Evolutionary conservation across 495 filamentous ascomycete species (phyloP), one percentile per base, ranked within the genome.

Genomic region (Lindgomyces ingoldianus): DNA sequence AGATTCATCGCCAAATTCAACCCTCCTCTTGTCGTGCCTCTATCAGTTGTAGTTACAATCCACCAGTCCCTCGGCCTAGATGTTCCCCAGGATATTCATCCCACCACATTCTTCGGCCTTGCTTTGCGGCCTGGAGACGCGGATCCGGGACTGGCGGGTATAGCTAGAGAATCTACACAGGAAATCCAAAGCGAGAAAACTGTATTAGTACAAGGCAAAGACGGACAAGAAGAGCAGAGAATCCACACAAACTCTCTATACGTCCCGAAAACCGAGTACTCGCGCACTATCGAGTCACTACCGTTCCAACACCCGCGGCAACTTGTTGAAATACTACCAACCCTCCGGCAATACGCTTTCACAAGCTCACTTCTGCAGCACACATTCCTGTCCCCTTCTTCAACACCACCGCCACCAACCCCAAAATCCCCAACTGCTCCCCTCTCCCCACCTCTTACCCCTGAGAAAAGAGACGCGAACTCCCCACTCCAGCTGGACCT

Each of bases 251-350:
- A 91, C 73, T 85, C 81, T 0, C 84, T 98, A 44, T 86, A 85
- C 62, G 81, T 90, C 1, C 81, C 88, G 53, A 88, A 90, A 62
- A 80, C 84, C 1, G 85, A 89, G 16, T 87, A 84, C 51, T 89
- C 89, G 3, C 80, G 85, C 36, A 82, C 81, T 1, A 72, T 98
- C 24, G 82, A 82, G 39, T 83, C 89, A 21, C 76, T 97, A 9
- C 87, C 90, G 0, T 96, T 98, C 68, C 84, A 86, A 1, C 94
- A 98, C 71, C 94, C 94, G 1, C 84, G 87, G 52, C 91, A 97
- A 70, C 77, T 98, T 14, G 77, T 93, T 25, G 83, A 83, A 41
- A 85, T 96, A 55, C 79, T 97, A 24, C 68, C 91, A 88, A 73
- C 65, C 1, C 59, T 77, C 18, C 67, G 75, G 4, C 74, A 75